Evolutionary conservation across 2,329 filamentous ascomycete species (phyloP), one percentile per base, ranked within the genome.

Genomic region (Aureobasidium sp.): DNA sequence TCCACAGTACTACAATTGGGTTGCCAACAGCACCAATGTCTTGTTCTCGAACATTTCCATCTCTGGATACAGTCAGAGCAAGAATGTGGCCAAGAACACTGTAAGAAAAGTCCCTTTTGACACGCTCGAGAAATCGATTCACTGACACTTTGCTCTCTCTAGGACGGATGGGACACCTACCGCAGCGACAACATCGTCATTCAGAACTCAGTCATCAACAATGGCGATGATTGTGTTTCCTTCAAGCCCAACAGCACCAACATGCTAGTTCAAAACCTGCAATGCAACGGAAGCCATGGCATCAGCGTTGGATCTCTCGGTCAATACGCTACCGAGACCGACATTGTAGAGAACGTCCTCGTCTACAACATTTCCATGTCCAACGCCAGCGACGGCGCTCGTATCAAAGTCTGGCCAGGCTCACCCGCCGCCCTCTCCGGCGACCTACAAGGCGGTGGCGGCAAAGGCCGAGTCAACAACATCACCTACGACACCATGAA

Each of bases 211-310:
- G 72, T 81, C 29, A 81, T 86, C 65, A 78, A 83, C 70, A 88
- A 88, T 67, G 84, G 83, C 39, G 86, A 89, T 69, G 84, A 90
- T 70, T 90, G 87, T 64, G 84, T 90, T 13, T 86, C 85, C 0
- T 89, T 90, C 79, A 90, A 90, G 73, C 87, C 87, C 20, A 90
- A 89, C 71, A 85, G 81, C 67, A 89, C 85, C 47, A 81, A 88
- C 65, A 82, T 89, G 8, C 72, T 89, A 4, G 81, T 89, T 5
- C 86, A 89, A 70, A 85, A 86, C 64, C 74, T 90, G 4, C 74
- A 78, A 63, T 90, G 87, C 74, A 87, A 86, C 68, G 86, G 86
- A 37, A 88, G 84, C 3, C 87, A 90, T 68, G 87, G 87, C 42
- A 89, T 90, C 66, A 86, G 82, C 10, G 85, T 89, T n/a, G 87